Percentiles rank a stretch among this genome's conserved stretches.
These are phyloP conservation scores for Mycothermus thermophilus DNA, from an alignment of 495 filamentous ascomycete species.

Conservation along the genomic window DNA sequence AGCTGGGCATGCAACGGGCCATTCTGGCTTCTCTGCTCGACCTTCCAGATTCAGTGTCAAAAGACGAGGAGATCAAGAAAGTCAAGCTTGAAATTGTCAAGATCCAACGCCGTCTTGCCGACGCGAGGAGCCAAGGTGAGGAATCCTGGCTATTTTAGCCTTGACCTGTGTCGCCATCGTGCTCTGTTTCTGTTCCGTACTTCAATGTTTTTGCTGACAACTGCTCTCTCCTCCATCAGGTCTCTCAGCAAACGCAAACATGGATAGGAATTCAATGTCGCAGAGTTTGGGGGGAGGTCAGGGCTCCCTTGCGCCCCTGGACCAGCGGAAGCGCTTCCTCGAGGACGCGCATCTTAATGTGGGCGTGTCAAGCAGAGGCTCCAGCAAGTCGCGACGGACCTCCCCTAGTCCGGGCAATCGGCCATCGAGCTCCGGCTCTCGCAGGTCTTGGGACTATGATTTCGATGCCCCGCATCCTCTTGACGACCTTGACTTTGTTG, in stretches of 20 bases:
- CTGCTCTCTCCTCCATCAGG: background rate
- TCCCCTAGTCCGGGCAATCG: conserved; percentile 11
- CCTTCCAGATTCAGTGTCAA: background rate
- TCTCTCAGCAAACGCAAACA: background rate
- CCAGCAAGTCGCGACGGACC: conserved; percentile 21
- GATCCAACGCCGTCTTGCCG: background rate
- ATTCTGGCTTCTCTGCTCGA: conserved; percentile 3
- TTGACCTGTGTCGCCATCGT: no score
- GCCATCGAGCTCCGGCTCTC: background rate
- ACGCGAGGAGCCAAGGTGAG: conserved; percentile 2
- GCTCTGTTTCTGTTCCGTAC: no score
- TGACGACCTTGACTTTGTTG: conserved; percentile 8
- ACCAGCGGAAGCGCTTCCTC: conserved; percentile 25
- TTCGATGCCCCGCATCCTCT: no score
- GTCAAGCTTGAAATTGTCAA: background rate
- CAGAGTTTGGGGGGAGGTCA: conserved; percentile 2
- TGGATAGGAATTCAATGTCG: background rate
- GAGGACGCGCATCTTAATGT: conserved; percentile 13
- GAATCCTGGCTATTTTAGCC: no score
- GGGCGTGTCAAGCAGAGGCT: background rate
- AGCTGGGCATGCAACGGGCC: conserved; percentile 2
- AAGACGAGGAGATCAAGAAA: background rate
- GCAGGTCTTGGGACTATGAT: background rate
- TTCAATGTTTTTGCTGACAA: background rate
- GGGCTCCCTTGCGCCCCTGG: background rate